These are phyloP conservation scores for Microsporum ferrugineum DNA, from an alignment of 2,329 filamentous ascomycete species.

Conservation along the genomic window DNA sequence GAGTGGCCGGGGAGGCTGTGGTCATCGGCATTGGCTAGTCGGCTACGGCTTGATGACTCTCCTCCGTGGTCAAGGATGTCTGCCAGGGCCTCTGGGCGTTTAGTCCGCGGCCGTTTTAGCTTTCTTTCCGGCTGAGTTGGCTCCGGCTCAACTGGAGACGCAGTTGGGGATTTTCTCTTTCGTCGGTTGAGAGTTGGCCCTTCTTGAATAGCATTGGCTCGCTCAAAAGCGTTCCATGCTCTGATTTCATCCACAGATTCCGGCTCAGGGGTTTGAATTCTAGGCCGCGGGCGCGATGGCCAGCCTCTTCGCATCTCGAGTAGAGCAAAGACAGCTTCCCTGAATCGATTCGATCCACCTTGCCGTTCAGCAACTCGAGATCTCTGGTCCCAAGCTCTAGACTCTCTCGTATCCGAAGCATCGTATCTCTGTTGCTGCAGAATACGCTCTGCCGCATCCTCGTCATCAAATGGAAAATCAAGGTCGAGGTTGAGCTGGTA, in stretches of 20 bases:
- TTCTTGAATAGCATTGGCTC: slow-evolving; percentile 58
- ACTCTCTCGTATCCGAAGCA: slow-evolving; percentile 46
- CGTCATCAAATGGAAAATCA: slow-evolving; percentile 75
- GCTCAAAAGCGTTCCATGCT: slow-evolving; percentile 86
- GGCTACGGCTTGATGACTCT: slow-evolving; percentile 29
- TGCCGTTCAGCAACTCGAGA: slow-evolving; percentile 70
- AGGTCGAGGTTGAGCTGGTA: slow-evolving; percentile 65
- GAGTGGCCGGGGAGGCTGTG: slow-evolving; percentile 19
- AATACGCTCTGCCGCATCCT: slow-evolving; percentile 49
- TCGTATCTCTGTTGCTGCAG: slow-evolving; percentile 39
- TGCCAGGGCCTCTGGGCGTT: slow-evolving; percentile 48
- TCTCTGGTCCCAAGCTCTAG: slow-evolving; percentile 68
- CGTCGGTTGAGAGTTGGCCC: slow-evolving; percentile 33
- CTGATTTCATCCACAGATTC: slow-evolving; percentile 70
- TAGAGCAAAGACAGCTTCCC: slow-evolving; percentile 53
- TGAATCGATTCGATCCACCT: slow-evolving; percentile 62
- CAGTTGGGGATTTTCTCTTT: slow-evolving; percentile 67
- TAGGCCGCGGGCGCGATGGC: slow-evolving; percentile 32
- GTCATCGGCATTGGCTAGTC: slow-evolving; percentile 21
- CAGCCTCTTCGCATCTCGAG: slow-evolving; percentile 40
- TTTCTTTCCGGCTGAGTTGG: slow-evolving; percentile 64
- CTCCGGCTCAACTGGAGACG: slow-evolving; percentile 56
- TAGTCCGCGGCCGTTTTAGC: slow-evolving; percentile 75
- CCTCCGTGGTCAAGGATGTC: slow-evolving; percentile 23
- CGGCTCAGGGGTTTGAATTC: slow-evolving; percentile 41